Evolutionary conservation across 2,329 filamentous ascomycete species (phyloP).

Genomic region (Aspergillus nomiae): DNA sequence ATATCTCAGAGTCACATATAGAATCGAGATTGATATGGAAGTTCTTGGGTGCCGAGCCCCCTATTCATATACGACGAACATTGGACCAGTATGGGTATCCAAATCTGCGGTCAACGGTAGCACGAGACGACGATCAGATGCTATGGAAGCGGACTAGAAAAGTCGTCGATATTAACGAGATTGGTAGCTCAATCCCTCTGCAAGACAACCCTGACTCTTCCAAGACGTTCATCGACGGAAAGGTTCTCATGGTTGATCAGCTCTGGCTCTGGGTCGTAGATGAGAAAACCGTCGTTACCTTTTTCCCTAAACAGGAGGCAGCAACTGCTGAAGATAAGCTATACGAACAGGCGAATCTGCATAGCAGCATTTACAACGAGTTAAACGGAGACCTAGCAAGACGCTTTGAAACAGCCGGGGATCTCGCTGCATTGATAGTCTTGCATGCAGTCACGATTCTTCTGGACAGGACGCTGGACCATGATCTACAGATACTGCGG

Average conservation of each 20-base stretch:
- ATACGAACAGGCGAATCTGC: constrained; percentile 58
- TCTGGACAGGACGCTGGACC: constrained; percentile 61
- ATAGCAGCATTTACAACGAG: constrained; percentile 67
- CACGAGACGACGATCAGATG: constrained; percentile 68
- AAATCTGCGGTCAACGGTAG: constrained; percentile 60
- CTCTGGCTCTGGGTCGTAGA: constrained; percentile 58
- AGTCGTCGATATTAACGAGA: constrained; percentile 43
- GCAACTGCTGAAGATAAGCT: constrained; percentile 36
- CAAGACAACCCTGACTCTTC: constrained; percentile 18
- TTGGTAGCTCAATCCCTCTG: constrained; percentile 44
- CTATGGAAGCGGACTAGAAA: constrained; percentile 65
- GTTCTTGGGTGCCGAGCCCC: constrained; percentile 62
- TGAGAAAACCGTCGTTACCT: constrained; percentile 35
- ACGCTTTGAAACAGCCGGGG: constrained; percentile 62
- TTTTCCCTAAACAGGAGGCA: constrained; percentile 38
- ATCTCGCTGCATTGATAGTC: constrained; percentile 64
- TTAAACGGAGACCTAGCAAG: constrained; percentile 66
- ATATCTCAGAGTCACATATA: constrained; percentile 56
- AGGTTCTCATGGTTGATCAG: constrained; percentile 69
- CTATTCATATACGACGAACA: constrained; percentile 63
- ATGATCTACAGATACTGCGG: constrained; percentile 64
- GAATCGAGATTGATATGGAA: constrained; percentile 66
- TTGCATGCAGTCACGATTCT: constrained; percentile 65
- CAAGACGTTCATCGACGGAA: constrained; percentile 32
- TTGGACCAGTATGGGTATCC: constrained; percentile 67